Evolutionary conservation across 2,329 filamentous ascomycete species (phyloP), one percentile per base, ranked within the genome.

Genomic region (Colletotrichum sp.): DNA sequence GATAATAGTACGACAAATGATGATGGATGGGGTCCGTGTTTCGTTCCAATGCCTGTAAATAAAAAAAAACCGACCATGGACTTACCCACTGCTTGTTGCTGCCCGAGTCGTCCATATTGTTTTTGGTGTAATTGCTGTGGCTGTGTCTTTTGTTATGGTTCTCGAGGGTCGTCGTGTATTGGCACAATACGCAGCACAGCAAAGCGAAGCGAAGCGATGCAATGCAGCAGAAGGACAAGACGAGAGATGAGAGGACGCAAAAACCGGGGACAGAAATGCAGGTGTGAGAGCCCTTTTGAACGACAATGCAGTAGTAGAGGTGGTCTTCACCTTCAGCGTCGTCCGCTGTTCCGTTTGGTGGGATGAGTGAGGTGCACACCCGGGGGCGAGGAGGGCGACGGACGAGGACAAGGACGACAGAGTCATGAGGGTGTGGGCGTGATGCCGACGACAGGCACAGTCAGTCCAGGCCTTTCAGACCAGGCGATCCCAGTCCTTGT

Each of bases 21-120:
- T 52, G 44, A 22, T 52, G 44, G n/a, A 52, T 52, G n/a, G 44
- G 44, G 44, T 22, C 44, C n/a, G 44, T 52, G 44, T 13, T 52
- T 24, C n/a, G n/a, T 52, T 22, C n/a, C 44, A 52, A 52, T 22
- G 44, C n/a, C 44, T 30, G 55, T 28, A 30, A 59, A 26, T 10
- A 8, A 59, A 18, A 59, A 18, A 59, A 59, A 59, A 12, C 44
- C 44, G 44, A 22, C 12, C 44, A 52, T 59, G 32, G 36, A 83
- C 85, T 80, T 83, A 90, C 88, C 88, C 88, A 89, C 78, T 88
- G 84, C 82, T 90, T 90, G 80, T 89, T 87, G 72, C 82, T 80
- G 73, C 81, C 79, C 78, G 74, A 71, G 16, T 80, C 78, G 71
- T 81, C 80, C 78, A 68, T 66, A 66, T 66, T 63, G 68, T 26